Evolutionary conservation across 1,284 basidiomycete species (phyloP).

Genomic region (Rhodotorula sp.): DNA sequence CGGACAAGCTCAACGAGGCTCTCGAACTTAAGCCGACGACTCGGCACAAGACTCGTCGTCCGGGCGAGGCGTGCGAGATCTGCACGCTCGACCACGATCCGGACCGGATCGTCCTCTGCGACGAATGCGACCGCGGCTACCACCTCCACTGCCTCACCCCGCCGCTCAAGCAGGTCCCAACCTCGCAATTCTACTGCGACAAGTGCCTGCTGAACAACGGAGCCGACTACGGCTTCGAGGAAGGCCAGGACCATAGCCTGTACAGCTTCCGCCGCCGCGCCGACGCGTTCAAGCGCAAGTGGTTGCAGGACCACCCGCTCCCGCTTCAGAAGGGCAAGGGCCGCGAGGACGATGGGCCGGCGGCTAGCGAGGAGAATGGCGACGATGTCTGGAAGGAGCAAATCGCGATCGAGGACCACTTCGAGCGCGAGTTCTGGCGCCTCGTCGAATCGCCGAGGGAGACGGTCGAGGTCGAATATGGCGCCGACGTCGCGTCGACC

Average conservation of each 20-base stretch:
- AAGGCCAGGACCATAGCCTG: constrained; percentile 92
- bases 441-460: constrained; percentile 84
- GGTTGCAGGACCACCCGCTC: constrained; percentile 80
- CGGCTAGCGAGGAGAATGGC: background rate
- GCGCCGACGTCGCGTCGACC: constrained; percentile 96
- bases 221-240: constrained; percentile 98
- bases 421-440: constrained; percentile 96
- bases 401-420: constrained; percentile 63
- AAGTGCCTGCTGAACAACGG: constrained; percentile 88
- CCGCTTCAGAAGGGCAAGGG: constrained; percentile 40
- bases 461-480: constrained; percentile 97
- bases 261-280: constrained; percentile 90
- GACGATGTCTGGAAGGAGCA: constrained; percentile 37
- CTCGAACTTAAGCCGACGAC: constrained; percentile 29
- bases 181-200: constrained; percentile 95
- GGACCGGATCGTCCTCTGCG: constrained; percentile 90
- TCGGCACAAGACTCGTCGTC: constrained; percentile 3
- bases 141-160: constrained; percentile 97
- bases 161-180: constrained; percentile 77
- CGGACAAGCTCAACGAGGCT: constrained; percentile 42
- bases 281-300: constrained; percentile 77
- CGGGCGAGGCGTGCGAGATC: constrained; percentile 68
- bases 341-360: constrained; percentile 9
- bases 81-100: constrained; percentile 50
- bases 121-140: constrained; percentile 95